Conservation (phyloP, 1,284 basidiomycete genomes). For the Ustilago loliicola region DNA sequence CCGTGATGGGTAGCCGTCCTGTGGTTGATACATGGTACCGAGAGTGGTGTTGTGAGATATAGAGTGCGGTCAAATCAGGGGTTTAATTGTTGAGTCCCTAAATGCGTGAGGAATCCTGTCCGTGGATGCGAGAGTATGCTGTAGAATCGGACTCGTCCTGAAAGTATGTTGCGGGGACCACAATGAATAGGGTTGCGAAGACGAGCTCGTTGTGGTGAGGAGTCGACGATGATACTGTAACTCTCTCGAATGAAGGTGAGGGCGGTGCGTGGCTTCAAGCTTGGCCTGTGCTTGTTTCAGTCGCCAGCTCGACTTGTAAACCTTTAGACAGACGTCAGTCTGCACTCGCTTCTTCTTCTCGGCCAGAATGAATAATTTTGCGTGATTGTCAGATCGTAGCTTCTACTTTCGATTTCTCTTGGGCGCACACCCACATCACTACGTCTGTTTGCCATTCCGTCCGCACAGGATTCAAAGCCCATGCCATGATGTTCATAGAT, state of each 20-base stretch:
- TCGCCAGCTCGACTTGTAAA: conserved; percentile 9
- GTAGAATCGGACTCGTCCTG: neutral
- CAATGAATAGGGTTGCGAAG: neutral
- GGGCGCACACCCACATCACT: too few relatives aligned
- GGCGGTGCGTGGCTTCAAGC: neutral
- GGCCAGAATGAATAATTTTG: neutral
- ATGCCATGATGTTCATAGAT: too few relatives aligned
- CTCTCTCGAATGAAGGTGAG: neutral
- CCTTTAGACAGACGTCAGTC: conserved; percentile 10
- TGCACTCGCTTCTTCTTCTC: neutral
- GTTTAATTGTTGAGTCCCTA: neutral
- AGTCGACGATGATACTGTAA: neutral
- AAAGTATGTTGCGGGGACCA: too few relatives aligned
- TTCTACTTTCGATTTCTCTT: neutral
- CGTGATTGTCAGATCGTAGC: neutral
- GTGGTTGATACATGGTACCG: conserved; percentile 53
- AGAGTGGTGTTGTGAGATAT: neutral
- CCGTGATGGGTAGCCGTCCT: conserved; percentile 43
- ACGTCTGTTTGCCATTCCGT: too few relatives aligned
- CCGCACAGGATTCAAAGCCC: too few relatives aligned
- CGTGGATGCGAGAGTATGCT: neutral
- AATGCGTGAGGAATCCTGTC: neutral
- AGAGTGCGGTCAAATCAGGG: neutral
- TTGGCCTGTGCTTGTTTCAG: conserved; percentile 24
- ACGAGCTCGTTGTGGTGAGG: neutral